Percentiles rank a stretch among this genome's conserved stretches.
phyloP scores from a whole-genome alignment of 2,329 filamentous ascomycete genomes.

The Hymenoscyphus occultus region DNA sequence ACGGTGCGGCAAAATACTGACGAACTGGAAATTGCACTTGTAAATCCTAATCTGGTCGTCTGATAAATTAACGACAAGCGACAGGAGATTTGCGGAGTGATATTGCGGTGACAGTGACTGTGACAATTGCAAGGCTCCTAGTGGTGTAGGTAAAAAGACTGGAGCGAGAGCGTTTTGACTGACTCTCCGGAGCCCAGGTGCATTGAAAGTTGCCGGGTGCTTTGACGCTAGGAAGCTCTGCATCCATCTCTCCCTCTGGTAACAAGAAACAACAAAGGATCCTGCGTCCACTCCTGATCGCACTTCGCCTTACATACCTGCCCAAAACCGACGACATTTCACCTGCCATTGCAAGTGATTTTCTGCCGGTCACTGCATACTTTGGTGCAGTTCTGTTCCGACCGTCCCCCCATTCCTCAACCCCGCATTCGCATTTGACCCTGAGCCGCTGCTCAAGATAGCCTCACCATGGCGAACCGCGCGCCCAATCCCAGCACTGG shows the following conservation, averaged over 20 bases:
- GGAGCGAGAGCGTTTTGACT: background rate
- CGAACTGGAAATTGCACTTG: background rate
- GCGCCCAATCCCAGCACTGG: constrained; percentile 50
- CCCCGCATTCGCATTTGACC: constrained; percentile 6
- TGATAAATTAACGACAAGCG: background rate
- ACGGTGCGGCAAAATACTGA: background rate
- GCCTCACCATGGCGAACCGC: constrained; percentile 42
- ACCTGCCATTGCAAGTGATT: background rate
- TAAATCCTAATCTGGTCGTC: background rate
- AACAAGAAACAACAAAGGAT: constrained; percentile 7
- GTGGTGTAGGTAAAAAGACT: background rate
- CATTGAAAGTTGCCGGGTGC: constrained; percentile 6
- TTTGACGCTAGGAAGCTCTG: background rate
- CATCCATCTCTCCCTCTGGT: background rate
- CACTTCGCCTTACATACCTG: background rate
- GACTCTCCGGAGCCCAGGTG: background rate
- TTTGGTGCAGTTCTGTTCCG: constrained; percentile 5
- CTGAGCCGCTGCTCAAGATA: constrained; percentile 5
- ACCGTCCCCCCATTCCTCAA: constrained; percentile 2
- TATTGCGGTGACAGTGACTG: background rate
- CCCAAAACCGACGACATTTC: background rate
- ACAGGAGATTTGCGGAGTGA: background rate
- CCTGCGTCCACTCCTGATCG: background rate
- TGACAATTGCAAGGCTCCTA: too few relatives aligned
- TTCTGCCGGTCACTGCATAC: constrained; percentile 10